phyloP scores from a whole-genome alignment of 352 stramenopile species.

The Achlya hypogyna region DNA sequence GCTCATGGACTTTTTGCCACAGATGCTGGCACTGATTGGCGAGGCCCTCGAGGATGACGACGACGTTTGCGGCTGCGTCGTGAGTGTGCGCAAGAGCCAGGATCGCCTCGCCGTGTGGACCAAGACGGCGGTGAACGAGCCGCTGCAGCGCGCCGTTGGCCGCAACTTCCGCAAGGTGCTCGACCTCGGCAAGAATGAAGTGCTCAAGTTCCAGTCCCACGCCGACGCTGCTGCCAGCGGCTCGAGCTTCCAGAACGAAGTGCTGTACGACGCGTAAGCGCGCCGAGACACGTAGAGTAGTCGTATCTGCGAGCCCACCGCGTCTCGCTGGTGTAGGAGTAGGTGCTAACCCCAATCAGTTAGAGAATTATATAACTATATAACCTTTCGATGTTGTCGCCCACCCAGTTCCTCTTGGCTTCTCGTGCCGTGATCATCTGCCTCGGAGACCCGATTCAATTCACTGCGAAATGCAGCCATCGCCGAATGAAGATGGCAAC shows the following conservation, averaged over 20 bases:
- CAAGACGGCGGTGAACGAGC: slow-evolving; percentile 58
- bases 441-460: too few species aligned
- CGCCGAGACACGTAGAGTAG: not conserved
- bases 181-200: slow-evolving; percentile 82
- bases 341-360: slow-evolving; percentile 12
- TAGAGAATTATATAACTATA: slow-evolving; percentile 15
- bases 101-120: slow-evolving; percentile 95
- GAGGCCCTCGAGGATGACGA: slow-evolving; percentile 92
- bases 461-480: too few species aligned
- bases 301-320: not conserved
- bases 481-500: too few species aligned
- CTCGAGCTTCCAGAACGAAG: slow-evolving; percentile 88
- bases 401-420: too few species aligned
- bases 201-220: slow-evolving; percentile 85
- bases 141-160: slow-evolving; percentile 72
- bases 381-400: slow-evolving; percentile 7
- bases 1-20: not conserved
- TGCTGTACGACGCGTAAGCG: slow-evolving; percentile 28
- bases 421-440: too few species aligned
- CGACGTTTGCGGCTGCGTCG: slow-evolving; percentile 93
- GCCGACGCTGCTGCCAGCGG: slow-evolving; percentile 76
- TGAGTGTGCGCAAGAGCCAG: slow-evolving; percentile 91
- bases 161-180: slow-evolving; percentile 71
- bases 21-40: slow-evolving; percentile 93
- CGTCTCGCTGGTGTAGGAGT: not conserved